These are phyloP conservation scores for Emergomyces africanus DNA, from an alignment of 2,329 filamentous ascomycete species.

Conservation along the genomic window DNA sequence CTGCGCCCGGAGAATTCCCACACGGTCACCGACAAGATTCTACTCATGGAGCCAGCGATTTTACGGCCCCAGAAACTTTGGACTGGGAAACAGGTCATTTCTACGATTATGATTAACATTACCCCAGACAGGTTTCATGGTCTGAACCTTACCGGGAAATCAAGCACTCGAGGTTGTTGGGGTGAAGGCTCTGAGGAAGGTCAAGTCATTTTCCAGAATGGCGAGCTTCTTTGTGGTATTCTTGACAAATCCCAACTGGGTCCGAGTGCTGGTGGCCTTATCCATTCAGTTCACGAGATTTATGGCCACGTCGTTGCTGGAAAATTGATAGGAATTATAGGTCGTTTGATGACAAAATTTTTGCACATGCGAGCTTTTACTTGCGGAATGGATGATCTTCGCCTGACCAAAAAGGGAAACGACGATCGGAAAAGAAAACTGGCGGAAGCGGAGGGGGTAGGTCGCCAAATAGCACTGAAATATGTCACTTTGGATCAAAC, in stretches of 20 bases:
- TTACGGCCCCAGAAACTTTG: slow-evolving; percentile 70
- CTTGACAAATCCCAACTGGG: slow-evolving; percentile 94
- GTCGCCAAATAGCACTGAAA: slow-evolving; percentile 66
- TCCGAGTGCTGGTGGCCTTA: slow-evolving; percentile 69
- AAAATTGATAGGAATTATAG: slow-evolving; percentile 76
- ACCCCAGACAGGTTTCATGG: slow-evolving; percentile 62
- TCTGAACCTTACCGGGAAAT: slow-evolving; percentile 66
- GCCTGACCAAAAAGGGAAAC: slow-evolving; percentile 71
- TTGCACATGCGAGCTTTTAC: slow-evolving; percentile 91
- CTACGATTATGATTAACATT: slow-evolving; percentile 86
- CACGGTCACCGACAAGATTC: slow-evolving; percentile 67
- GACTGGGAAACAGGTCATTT: slow-evolving; percentile 95
- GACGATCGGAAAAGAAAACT: slow-evolving; percentile 55
- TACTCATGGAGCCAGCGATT: slow-evolving; percentile 67
- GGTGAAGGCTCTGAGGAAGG: slow-evolving; percentile 59
- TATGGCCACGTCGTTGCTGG: slow-evolving; percentile 83
- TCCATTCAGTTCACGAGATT: slow-evolving; percentile 86
- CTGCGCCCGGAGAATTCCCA: slow-evolving; percentile 83
- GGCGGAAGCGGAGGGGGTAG: slow-evolving; percentile 52
- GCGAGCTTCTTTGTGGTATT: slow-evolving; percentile 79
- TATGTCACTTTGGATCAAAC: slow-evolving; percentile 72
- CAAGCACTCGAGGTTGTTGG: slow-evolving; percentile 69
- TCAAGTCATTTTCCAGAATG: slow-evolving; percentile 67
- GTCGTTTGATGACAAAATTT: slow-evolving; percentile 75
- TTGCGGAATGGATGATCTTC: slow-evolving; percentile 92